Base-by-base conservation (phyloP, 192 early-diverging fungal genomes). In the Podila minutissima region DNA sequence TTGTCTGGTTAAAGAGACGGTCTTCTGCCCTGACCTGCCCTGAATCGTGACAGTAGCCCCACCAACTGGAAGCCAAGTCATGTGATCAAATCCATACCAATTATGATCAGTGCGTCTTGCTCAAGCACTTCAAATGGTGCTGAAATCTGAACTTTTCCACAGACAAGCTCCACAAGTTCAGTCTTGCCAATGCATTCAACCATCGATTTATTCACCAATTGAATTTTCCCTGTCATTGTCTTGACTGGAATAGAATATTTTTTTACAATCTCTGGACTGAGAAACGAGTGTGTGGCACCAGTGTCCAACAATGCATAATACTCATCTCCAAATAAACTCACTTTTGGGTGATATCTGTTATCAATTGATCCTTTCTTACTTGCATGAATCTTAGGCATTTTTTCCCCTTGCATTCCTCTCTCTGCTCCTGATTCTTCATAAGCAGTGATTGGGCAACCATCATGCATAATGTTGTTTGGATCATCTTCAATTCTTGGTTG, bases 61-160 rank as follows among this genome's bases (percentile, higher is more conserved):
- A 26, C 22, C 15, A 41, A 20, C n/a, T 22, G 46, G 38, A 65
- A 65, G 32, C 63, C 63, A 11, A 65, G 38, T 49, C 46, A 46
- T 26, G 32, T 6, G 17, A 65, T 50, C 38, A 65, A 65, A 28
- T 65, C 63, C 63, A 65, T 50, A 13, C 63, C 46, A 65, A 65
- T 65, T 12, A 64, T 17, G 1, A 65, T 65, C 19, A 20, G n/a
- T 48, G 38, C 24, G 1, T 41, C 24, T 28, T 65, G 37, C 4
- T 65, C 41, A 38, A 65, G 32, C 37, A 50, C 63, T 65, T 65
- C 41, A 15, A 50, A 65, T 26, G 46, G 41, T 41, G 63, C 63
- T 20, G 63, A 65, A 65, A 65, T 65, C 13, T 46, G 64, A 29
- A 38, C 35, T 58, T 41, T 68, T 68, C 66, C 66, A 68, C 66